A percentile compares a stretch with the other conserved stretches of the same genome.
Evolutionary conservation across 495 filamentous ascomycete species (phyloP).

Genomic region (Neurospora intermedia): DNA sequence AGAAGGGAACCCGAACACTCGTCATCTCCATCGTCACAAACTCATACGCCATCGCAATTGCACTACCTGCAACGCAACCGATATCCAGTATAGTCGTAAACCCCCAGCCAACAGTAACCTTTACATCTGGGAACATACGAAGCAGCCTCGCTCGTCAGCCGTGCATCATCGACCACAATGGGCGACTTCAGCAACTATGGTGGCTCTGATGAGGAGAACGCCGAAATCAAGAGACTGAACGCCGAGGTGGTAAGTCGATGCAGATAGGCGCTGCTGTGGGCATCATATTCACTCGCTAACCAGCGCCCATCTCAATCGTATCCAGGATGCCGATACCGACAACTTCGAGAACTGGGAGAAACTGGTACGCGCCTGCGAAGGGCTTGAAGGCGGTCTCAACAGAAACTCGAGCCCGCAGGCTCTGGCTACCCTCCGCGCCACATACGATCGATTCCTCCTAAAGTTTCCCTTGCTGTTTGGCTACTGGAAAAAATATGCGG

Average conservation of each 20-base stretch:
- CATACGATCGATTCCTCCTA: constrained; percentile 86
- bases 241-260: constrained; percentile 62
- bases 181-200: constrained; percentile 49
- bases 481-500: constrained; percentile 99
- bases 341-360: constrained; percentile 95
- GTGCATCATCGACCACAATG: constrained; percentile 18
- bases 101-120: background rate
- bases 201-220: constrained; percentile 74
- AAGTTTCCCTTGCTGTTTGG: constrained; percentile 95
- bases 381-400: constrained; percentile 85
- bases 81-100: background rate
- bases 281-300: background rate
- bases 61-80: background rate
- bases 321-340: constrained; percentile 65
- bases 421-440: constrained; percentile 69
- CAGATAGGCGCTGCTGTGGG: background rate
- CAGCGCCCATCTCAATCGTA: background rate
- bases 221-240: constrained; percentile 69
- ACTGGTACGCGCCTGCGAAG: constrained; percentile 70
- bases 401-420: constrained; percentile 93
- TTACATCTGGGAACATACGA: constrained; percentile 1
- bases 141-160: background rate
- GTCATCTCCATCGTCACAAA: background rate
- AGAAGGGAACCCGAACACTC: background rate
- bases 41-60: background rate